Evolutionary conservation across 2,329 filamentous ascomycete genomes (phyloP).

Genomic region (Incumbomyces delicatus): DNA sequence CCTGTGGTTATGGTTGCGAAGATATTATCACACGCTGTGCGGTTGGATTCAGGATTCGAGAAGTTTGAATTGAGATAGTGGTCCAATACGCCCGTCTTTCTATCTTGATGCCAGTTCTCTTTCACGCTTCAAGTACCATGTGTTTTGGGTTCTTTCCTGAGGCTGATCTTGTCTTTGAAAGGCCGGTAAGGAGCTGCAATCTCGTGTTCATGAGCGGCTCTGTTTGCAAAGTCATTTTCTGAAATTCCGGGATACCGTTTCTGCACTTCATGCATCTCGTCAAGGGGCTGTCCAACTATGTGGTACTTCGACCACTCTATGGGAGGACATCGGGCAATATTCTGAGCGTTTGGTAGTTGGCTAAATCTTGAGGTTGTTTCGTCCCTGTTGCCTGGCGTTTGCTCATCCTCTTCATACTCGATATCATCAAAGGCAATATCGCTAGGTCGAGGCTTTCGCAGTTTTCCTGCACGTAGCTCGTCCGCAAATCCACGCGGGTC

Average conservation of each 20-base stretch:
- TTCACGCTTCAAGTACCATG: background rate
- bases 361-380: conserved; percentile 41
- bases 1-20: background rate
- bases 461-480: conserved; percentile 55
- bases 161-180: conserved; percentile 43
- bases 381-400: conserved; percentile 8
- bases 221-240: conserved; percentile 20
- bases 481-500: conserved; percentile 63
- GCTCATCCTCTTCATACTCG: conserved; percentile 23
- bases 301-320: conserved; percentile 95
- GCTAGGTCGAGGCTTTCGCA: conserved; percentile 28
- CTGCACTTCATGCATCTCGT: conserved; percentile 78
- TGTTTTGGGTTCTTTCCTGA: background rate
- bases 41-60: too few relatives aligned
- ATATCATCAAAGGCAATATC: conserved; percentile 27
- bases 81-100: too few relatives aligned
- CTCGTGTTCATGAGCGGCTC: conserved; percentile 36
- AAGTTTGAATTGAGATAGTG: too few relatives aligned
- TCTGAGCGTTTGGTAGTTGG: conserved; percentile 65
- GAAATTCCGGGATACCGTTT: conserved; percentile 46
- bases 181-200: conserved; percentile 52
- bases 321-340: conserved; percentile 73
- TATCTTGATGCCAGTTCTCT: too few relatives aligned
- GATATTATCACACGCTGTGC: too few relatives aligned
- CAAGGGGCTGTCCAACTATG: conserved; percentile 72